phyloP scores from a whole-genome alignment of 805 yeast genomes.

The Lachancea nothofagi region DNA sequence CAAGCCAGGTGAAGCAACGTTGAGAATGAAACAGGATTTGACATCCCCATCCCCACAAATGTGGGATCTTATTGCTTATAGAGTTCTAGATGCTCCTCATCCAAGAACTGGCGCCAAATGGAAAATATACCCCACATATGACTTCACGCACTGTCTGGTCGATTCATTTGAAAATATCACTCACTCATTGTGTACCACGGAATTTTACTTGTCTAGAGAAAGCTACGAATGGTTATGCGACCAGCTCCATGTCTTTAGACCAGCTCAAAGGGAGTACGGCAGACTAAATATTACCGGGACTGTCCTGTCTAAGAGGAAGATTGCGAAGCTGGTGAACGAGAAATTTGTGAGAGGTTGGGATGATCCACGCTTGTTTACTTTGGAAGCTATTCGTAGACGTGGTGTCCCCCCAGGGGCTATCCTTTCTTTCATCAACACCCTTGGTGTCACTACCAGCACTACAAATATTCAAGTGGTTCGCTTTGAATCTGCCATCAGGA shows the following conservation, averaged over 20 bases:
- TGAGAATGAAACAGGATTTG: constrained; percentile 95
- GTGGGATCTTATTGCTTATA: constrained; percentile 99
- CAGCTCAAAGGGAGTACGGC: constrained; percentile 98
- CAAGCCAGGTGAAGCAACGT: constrained; percentile 84
- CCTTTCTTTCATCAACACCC: constrained; percentile 82
- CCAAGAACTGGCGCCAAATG: constrained; percentile 96
- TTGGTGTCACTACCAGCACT: constrained; percentile 93
- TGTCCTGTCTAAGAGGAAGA: constrained; percentile 89
- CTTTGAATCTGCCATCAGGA: constrained; percentile 85
- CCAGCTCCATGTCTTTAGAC: constrained; percentile 88
- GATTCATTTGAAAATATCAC: constrained; percentile 96
- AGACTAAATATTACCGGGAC: constrained; percentile 93
- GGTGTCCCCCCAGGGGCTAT: constrained; percentile 99
- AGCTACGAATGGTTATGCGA: constrained; percentile 99
- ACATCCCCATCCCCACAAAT: constrained; percentile 91
- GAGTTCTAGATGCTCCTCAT: constrained; percentile 88
- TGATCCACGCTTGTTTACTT: constrained; percentile 92
- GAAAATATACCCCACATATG: constrained; percentile 98
- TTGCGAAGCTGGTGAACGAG: constrained; percentile 83
- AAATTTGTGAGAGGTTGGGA: constrained; percentile 92
- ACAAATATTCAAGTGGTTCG: constrained; percentile 86
- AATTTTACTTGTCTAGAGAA: constrained; percentile 85
- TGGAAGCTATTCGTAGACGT: constrained; percentile 91
- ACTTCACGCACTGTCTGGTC: constrained; percentile 97
- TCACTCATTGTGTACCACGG: constrained; percentile 95